Evolutionary conservation across 2,329 filamentous ascomycete species (phyloP).

Genomic region (Mycocentrospora acerina): DNA sequence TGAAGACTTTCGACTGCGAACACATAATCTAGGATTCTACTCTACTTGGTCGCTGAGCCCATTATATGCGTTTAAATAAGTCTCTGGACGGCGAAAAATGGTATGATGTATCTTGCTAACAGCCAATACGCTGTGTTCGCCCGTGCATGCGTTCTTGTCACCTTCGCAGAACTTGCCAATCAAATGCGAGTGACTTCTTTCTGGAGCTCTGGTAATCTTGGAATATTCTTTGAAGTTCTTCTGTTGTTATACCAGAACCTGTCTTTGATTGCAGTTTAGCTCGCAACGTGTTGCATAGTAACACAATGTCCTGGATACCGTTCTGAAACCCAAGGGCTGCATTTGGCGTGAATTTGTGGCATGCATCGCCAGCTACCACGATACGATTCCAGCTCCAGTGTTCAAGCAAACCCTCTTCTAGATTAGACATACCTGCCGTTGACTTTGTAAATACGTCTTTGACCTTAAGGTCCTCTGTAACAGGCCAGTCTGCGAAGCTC

Average conservation of each 20-base stretch:
- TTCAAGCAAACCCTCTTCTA: slow-evolving; percentile 7
- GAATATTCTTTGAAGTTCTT: neutral
- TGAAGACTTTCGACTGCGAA: too few species aligned
- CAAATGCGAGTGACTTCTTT: neutral
- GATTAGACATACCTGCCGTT: slow-evolving; percentile 2
- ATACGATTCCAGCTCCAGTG: slow-evolving; percentile 8
- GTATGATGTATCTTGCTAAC: neutral
- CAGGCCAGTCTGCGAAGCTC: slow-evolving; percentile 2
- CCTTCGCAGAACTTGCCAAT: neutral
- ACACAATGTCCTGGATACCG: neutral
- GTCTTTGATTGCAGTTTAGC: neutral
- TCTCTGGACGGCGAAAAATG: neutral
- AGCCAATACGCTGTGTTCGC: neutral
- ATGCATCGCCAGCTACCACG: slow-evolving; percentile 8
- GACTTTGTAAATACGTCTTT: slow-evolving; percentile 1
- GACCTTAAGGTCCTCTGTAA: slow-evolving; percentile 1
- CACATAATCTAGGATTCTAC: neutral
- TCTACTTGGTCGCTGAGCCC: neutral
- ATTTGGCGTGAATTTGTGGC: slow-evolving; percentile 14
- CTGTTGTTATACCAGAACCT: neutral
- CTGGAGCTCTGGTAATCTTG: neutral
- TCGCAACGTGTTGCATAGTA: neutral
- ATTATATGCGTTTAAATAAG: neutral
- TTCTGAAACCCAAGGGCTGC: slow-evolving; percentile 12
- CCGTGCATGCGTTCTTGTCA: neutral